Percentiles rank a stretch among this genome's conserved stretches.
These are phyloP conservation scores for Aspergillus sp. DNA, from an alignment of 2,329 filamentous ascomycete genomes.

Conservation along the genomic window DNA sequence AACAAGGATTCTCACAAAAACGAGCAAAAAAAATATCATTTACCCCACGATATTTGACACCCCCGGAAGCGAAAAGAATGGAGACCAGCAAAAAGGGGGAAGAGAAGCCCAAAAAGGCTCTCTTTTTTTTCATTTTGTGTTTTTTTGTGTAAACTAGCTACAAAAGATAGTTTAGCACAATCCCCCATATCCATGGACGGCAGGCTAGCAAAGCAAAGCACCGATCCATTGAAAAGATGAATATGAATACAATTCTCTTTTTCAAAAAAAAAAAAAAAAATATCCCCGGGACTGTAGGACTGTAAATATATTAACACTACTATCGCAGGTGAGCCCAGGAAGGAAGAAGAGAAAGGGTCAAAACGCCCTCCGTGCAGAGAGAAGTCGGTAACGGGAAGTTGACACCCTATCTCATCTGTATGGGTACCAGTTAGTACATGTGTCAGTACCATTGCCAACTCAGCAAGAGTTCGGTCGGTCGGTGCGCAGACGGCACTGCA, in stretches of 20 bases:
- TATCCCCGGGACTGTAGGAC: no score
- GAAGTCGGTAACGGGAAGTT: neutral
- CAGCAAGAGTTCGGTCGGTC: neutral
- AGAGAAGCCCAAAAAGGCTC: no score
- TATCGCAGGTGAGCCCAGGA: no score
- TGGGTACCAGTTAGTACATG: neutral
- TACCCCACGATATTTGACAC: slow-evolving; percentile 5
- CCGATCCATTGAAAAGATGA: slow-evolving; percentile 14
- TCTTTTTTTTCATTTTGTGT: no score
- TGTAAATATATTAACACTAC: no score
- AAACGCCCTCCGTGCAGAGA: no score
- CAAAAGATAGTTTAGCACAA: neutral
- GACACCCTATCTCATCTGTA: slow-evolving; percentile 3
- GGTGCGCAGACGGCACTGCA: neutral
- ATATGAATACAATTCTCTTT: slow-evolving; percentile 4
- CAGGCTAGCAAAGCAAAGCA: neutral
- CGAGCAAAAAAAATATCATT: slow-evolving; percentile 13
- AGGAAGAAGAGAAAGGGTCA: no score
- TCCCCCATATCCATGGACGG: slow-evolving; percentile 7
- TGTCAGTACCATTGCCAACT: slow-evolving; percentile 1
- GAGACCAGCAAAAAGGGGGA: neutral
- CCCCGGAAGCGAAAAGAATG: slow-evolving; percentile 1
- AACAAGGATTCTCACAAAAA: slow-evolving; percentile 13
- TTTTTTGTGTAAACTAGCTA: neutral
- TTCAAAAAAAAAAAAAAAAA: neutral